Evolutionary conservation across 176 grass and related monocot species (phyloP), one percentile per base, ranked within the genome.

Genomic region (Oryza nivara): DNA sequence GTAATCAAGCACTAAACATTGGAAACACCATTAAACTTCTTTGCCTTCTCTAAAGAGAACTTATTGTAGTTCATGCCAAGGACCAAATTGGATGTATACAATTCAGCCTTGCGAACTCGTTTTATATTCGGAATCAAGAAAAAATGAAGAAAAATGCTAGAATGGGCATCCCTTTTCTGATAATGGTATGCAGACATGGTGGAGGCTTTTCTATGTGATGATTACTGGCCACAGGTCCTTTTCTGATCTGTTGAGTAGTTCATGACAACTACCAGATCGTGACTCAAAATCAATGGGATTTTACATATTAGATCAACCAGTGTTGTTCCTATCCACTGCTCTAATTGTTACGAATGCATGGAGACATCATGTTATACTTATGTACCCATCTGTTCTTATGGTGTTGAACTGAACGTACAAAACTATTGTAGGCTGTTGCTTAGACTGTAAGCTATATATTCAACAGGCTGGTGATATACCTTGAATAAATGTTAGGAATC

Each of bases 81-180:
- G 30, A 17, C 28, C 52, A 52, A 77, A 71, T 61, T 60, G 17
- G 2, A 61, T 13, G 56, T 43, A 25, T 26, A 7, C 19, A 52
- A 45, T 72, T 26, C 23, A 74, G 65, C 52, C 69, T 15, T 74
- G 10, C 10, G 54, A 86, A 34, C 19, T 86, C 22, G 9, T 20
- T 74, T 14, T 4, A 8, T 47, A 52, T 25, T 38, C 15, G 12
- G 7, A 43, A 13, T 70, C 72, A 43, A 23, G 41, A 11, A 86
- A 25, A 35, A 83, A 10, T 20, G 44, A 48, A 86, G 52, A 9
- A 63, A 35, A 79, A 23, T 70, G 15, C 26, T 79, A 79, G 51
- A 44, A 71, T 71, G 44, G n/a, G 64, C 12, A 67, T 22, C 11
- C 13, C 3, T 13, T 72, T 17, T 73, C 32, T 15, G 11, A 46